Evolutionary conservation across 2,329 filamentous ascomycete genomes (phyloP).

Genomic region (Beauveria sp.): DNA sequence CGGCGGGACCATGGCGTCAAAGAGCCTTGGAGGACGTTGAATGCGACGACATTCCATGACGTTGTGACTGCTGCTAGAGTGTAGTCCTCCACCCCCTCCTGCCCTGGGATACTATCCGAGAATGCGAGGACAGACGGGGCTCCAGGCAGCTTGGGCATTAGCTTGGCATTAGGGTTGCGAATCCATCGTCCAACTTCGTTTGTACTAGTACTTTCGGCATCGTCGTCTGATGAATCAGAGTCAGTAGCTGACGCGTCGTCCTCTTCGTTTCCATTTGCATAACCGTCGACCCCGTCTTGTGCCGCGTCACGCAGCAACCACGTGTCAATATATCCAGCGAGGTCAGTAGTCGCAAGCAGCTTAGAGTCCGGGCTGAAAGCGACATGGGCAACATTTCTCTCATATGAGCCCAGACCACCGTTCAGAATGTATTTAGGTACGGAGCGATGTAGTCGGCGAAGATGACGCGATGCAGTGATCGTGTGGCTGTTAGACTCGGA

Average conservation of each 20-base stretch:
- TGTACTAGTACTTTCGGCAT: constrained; percentile 34
- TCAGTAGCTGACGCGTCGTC: constrained; percentile 31
- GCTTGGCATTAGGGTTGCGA: constrained; percentile 60
- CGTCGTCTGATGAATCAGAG: constrained; percentile 34
- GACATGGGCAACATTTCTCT: constrained; percentile 64
- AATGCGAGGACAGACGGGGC: constrained; percentile 64
- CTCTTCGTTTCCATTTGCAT: constrained; percentile 23
- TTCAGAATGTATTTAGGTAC: constrained; percentile 49
- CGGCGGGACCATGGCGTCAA: constrained; percentile 80
- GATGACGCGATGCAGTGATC: constrained; percentile 34
- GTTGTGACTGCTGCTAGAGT: constrained; percentile 46
- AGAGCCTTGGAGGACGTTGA: constrained; percentile 69
- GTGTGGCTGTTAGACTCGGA: constrained; percentile 15
- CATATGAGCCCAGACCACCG: constrained; percentile 66
- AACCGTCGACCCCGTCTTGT: constrained; percentile 22
- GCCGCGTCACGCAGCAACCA: constrained; percentile 59
- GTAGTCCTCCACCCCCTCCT: constrained; percentile 32
- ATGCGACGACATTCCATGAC: constrained; percentile 62
- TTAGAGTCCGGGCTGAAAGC: constrained; percentile 75
- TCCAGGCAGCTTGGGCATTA: constrained; percentile 61
- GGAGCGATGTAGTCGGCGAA: constrained; percentile 46
- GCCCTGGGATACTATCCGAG: constrained; percentile 38
- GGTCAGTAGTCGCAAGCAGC: constrained; percentile 70
- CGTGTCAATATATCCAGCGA: constrained; percentile 79
- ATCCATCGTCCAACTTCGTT: constrained; percentile 59